A percentile compares a stretch with the other conserved stretches of the same genome.
phyloP scores from a whole-genome alignment of 2,329 filamentous ascomycete genomes.

The Herpotrichia juniperi region DNA sequence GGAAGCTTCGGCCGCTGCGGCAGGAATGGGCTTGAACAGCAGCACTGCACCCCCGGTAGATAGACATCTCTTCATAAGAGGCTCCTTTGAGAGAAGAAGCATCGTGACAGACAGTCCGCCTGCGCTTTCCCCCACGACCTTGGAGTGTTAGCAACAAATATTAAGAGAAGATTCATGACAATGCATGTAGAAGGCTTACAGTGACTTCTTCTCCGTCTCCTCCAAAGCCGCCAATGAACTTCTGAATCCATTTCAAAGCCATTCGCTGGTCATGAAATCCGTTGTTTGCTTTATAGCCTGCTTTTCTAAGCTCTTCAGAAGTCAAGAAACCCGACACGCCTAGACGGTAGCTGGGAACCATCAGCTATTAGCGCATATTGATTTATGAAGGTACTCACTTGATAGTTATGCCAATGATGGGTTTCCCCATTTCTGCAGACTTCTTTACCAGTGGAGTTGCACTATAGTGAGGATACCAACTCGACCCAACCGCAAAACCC shows the following conservation, averaged over 20 bases:
- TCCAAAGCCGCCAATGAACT: constrained; percentile 46
- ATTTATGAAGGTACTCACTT: constrained; percentile 53
- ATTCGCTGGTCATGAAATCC: constrained; percentile 42
- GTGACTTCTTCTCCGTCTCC: constrained; percentile 47
- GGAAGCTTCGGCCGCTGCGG: constrained; percentile 46
- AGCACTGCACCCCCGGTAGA: constrained; percentile 50
- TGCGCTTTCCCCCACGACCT: too few species aligned
- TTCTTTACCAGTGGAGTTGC: constrained; percentile 52
- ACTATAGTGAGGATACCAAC: constrained; percentile 61
- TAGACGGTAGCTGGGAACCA: constrained; percentile 33
- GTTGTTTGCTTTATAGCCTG: constrained; percentile 47
- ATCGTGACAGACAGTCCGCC: constrained; percentile 31
- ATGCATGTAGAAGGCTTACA: constrained; percentile 38
- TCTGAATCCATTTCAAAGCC: constrained; percentile 46
- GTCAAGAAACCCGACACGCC: constrained; percentile 48
- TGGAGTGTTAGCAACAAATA: neutral
- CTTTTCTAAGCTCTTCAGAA: constrained; percentile 54
- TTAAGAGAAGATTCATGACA: too few species aligned
- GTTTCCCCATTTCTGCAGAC: constrained; percentile 50
- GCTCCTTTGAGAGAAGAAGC: constrained; percentile 36
- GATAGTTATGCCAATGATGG: constrained; percentile 53
- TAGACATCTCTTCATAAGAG: constrained; percentile 47
- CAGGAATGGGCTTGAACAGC: constrained; percentile 48
- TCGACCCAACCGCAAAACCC: constrained; percentile 56
- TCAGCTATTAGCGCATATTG: constrained; percentile 1